Percentiles rank a stretch among this genome's conserved stretches.
Conservation (phyloP, 306 rosid genomes). For the Malus sylvestris region DNA sequence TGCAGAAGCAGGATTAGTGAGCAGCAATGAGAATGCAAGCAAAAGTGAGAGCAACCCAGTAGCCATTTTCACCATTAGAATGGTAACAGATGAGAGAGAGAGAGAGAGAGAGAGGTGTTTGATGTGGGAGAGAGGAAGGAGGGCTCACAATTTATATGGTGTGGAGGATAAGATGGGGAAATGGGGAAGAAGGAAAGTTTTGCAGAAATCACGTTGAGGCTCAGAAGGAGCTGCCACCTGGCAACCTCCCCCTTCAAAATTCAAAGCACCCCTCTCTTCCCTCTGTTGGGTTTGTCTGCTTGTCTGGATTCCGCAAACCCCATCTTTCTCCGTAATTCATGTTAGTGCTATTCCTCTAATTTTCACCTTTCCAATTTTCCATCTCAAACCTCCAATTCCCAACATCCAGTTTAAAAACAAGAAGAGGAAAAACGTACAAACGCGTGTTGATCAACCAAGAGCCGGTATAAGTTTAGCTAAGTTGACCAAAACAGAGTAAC, state of each 20-base stretch:
- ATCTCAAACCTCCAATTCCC: not conserved
- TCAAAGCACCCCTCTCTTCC: not conserved
- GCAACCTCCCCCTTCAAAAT: not conserved
- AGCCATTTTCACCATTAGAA: slow-evolving; percentile 36
- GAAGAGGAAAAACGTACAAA: not conserved
- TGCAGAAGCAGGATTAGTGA: slow-evolving; percentile 43
- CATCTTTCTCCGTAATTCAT: slow-evolving; percentile 53
- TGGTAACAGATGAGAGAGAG: not conserved
- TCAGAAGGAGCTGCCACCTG: not conserved
- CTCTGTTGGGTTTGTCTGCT: slow-evolving; percentile 19
- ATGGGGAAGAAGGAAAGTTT: slow-evolving; percentile 10
- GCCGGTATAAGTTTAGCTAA: too few relatives aligned
- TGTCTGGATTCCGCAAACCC: slow-evolving; percentile 27
- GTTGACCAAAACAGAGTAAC: too few relatives aligned
- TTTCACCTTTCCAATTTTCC: not conserved
- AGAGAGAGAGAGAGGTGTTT: slow-evolving; percentile 5
- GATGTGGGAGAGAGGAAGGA: slow-evolving; percentile 8
- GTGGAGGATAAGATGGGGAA: slow-evolving; percentile 3
- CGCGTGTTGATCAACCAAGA: not conserved
- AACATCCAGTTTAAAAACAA: not conserved
- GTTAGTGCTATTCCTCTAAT: slow-evolving; percentile 9
- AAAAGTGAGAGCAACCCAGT: slow-evolving; percentile 13
- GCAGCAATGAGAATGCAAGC: slow-evolving; percentile 29
- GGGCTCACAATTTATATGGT: slow-evolving; percentile 38
- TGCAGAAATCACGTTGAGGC: slow-evolving; percentile 45